Percentiles rank a stretch among this genome's conserved stretches.
Evolutionary conservation across 257 asterid genomes (phyloP).

Genomic region (Craterostigma plantagineum): DNA sequence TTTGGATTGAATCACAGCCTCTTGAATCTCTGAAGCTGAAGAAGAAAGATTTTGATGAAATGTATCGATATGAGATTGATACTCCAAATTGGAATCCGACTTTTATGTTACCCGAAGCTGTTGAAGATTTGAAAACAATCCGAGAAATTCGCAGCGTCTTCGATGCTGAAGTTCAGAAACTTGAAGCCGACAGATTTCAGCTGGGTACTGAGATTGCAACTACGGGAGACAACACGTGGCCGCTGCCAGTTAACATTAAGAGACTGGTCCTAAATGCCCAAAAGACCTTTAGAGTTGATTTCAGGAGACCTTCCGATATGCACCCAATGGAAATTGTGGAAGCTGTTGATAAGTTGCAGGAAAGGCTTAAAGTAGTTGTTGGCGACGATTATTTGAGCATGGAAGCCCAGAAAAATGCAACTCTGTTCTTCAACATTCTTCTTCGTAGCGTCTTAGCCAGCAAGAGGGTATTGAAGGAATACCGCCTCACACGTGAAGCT

Average conservation of each 20-base stretch:
- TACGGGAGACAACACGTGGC: constrained; percentile 90
- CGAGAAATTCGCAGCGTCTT: constrained; percentile 92
- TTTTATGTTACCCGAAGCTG: constrained; percentile 75
- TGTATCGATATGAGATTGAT: constrained; percentile 82
- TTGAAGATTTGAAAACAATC: constrained; percentile 78
- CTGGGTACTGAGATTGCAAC: constrained; percentile 93
- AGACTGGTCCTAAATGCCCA: constrained; percentile 87
- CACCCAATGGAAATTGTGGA: constrained; percentile 99
- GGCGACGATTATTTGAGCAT: constrained; percentile 95
- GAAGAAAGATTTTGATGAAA: constrained; percentile 40
- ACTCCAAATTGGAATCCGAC: constrained; percentile 68
- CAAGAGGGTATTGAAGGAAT: constrained; percentile 90
- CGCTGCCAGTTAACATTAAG: constrained; percentile 80
- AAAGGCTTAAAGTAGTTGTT: constrained; percentile 94
- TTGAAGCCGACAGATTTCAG: constrained; percentile 75
- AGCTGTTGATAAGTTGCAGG: constrained; percentile 93
- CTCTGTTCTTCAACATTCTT: constrained; percentile 86
- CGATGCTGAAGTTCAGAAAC: constrained; percentile 94
- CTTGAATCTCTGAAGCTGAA: constrained; percentile 85
- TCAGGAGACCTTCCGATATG: constrained; percentile 87
- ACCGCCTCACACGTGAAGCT: constrained; percentile 85
- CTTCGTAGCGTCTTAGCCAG: constrained; percentile 97
- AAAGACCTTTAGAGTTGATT: constrained; percentile 88
- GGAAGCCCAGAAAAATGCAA: constrained; percentile 98
- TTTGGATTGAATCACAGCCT: constrained; percentile 93